Percentiles rank a stretch among this genome's conserved stretches.
These are phyloP conservation scores for Cladosporium cucumerinum DNA, from an alignment of 2,329 filamentous ascomycete species.

Conservation along the genomic window DNA sequence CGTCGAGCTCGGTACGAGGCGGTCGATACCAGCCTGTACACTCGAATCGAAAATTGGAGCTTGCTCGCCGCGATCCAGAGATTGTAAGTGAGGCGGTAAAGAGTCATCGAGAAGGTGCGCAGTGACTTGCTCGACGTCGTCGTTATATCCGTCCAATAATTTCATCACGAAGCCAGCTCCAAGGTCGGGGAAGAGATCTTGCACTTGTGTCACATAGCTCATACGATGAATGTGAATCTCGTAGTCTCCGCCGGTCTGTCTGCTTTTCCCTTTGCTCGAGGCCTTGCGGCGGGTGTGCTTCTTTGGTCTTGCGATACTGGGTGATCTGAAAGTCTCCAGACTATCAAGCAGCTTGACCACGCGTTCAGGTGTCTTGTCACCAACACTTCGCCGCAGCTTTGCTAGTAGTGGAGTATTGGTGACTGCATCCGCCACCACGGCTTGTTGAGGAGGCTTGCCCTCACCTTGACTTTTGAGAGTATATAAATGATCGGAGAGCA, in stretches of 20 bases:
- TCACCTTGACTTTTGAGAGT: constrained; percentile 70
- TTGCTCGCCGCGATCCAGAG: constrained; percentile 61
- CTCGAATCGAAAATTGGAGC: constrained; percentile 45
- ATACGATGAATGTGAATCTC: constrained; percentile 74
- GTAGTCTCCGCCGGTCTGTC: constrained; percentile 29
- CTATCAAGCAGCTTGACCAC: constrained; percentile 59
- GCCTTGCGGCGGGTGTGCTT: constrained; percentile 57
- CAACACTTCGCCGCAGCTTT: constrained; percentile 56
- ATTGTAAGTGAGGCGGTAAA: constrained; percentile 65
- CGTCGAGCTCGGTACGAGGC: constrained; percentile 58
- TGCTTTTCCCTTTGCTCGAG: constrained; percentile 62
- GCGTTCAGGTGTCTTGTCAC: constrained; percentile 52
- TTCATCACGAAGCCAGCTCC: constrained; percentile 77
- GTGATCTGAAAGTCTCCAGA: constrained; percentile 55
- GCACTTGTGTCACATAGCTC: constrained; percentile 83
- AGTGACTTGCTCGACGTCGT: constrained; percentile 75
- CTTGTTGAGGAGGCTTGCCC: constrained; percentile 51
- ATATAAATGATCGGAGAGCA: constrained; percentile 80
- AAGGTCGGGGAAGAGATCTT: constrained; percentile 86
- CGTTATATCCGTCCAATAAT: constrained; percentile 73
- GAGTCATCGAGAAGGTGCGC: constrained; percentile 77
- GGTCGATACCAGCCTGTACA: constrained; percentile 29
- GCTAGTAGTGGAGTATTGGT: constrained; percentile 74
- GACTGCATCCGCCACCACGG: constrained; percentile 76
- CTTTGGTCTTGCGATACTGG: constrained; percentile 52